Evolutionary conservation across 2,329 filamentous ascomycete genomes (phyloP).

Genomic region (Scedosporium dehoogii): DNA sequence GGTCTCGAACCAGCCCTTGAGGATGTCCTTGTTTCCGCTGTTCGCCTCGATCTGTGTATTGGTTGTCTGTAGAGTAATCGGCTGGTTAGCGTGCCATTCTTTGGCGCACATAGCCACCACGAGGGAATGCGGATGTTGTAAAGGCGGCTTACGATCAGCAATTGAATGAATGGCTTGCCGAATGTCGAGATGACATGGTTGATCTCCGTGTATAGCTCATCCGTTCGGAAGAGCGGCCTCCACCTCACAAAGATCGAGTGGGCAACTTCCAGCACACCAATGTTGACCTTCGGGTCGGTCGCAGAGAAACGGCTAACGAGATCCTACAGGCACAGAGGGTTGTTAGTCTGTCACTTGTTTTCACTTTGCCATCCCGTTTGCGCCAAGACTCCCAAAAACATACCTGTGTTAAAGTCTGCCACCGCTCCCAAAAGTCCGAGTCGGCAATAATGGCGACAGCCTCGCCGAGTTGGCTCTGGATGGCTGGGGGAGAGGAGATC

Average conservation of each 20-base stretch:
- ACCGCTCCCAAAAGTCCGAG: slow-evolving; percentile 92
- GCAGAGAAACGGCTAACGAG: slow-evolving; percentile 79
- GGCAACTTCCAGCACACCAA: slow-evolving; percentile 90
- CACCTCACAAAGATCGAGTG: slow-evolving; percentile 97
- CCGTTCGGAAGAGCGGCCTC: slow-evolving; percentile 86
- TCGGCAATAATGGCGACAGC: slow-evolving; percentile 96
- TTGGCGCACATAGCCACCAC: not conserved
- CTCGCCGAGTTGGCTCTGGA: slow-evolving; percentile 91
- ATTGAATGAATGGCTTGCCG: slow-evolving; percentile 68
- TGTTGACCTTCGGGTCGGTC: slow-evolving; percentile 75
- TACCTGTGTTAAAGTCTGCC: slow-evolving; percentile 89
- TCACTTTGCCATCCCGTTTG: not conserved
- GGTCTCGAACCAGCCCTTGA: slow-evolving; percentile 73
- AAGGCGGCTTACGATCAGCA: slow-evolving; percentile 54
- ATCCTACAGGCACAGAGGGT: slow-evolving; percentile 40
- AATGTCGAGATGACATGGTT: slow-evolving; percentile 89
- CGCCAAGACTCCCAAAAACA: slow-evolving; percentile 16
- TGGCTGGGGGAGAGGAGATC: slow-evolving; percentile 78
- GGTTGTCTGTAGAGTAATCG: slow-evolving; percentile 38
- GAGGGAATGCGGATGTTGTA: not conserved
- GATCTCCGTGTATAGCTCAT: slow-evolving; percentile 89
- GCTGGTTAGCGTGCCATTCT: not conserved
- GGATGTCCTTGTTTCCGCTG: slow-evolving; percentile 60
- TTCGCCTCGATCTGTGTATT: slow-evolving; percentile 66
- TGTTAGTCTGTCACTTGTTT: not conserved